Conservation (phyloP, 1,139 yeast species). For the Meyerozyma athensensis region DNA sequence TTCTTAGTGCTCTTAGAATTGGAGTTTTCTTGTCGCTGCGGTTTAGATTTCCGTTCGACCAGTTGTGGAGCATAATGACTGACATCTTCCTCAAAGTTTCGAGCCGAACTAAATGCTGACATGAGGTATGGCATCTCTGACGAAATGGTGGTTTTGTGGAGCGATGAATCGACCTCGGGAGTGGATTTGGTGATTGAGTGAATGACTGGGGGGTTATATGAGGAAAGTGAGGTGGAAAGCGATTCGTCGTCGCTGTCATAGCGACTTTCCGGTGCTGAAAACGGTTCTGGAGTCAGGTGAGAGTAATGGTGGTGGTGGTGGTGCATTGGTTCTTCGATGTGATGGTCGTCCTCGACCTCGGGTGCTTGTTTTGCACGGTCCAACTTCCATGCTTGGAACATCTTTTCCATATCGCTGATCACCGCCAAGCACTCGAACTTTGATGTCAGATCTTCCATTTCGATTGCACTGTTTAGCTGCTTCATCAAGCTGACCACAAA, state of each 20-base stretch:
- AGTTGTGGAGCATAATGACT: slow-evolving; percentile 23
- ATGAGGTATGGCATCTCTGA: slow-evolving; percentile 54
- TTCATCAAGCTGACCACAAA: slow-evolving; percentile 48
- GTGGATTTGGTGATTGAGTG: slow-evolving; percentile 35
- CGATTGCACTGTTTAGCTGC: slow-evolving; percentile 49
- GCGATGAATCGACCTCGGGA: slow-evolving; percentile 13
- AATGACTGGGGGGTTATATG: slow-evolving; percentile 32
- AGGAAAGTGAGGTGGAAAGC: slow-evolving; percentile 25
- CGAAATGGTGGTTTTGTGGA: slow-evolving; percentile 44
- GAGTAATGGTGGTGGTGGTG: slow-evolving; percentile 3
- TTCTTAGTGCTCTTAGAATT: not conserved
- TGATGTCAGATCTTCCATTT: slow-evolving; percentile 43
- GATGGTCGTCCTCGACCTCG: slow-evolving; percentile 6
- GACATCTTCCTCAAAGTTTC: slow-evolving; percentile 46
- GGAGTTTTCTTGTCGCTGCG: not conserved
- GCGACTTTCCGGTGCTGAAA: slow-evolving; percentile 11
- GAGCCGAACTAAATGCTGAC: slow-evolving; percentile 55
- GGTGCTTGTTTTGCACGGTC: slow-evolving; percentile 26
- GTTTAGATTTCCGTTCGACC: not conserved
- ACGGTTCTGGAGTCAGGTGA: slow-evolving; percentile 4
- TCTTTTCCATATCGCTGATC: slow-evolving; percentile 56
- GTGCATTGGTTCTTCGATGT: slow-evolving; percentile 6
- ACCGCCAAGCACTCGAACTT: slow-evolving; percentile 58
- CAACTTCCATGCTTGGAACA: slow-evolving; percentile 49
- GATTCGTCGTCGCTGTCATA: slow-evolving; percentile 29